Percentiles rank a stretch among this genome's conserved stretches.
phyloP scores from a whole-genome alignment of 306 rosid genomes.

The Cucumis hystrix region DNA sequence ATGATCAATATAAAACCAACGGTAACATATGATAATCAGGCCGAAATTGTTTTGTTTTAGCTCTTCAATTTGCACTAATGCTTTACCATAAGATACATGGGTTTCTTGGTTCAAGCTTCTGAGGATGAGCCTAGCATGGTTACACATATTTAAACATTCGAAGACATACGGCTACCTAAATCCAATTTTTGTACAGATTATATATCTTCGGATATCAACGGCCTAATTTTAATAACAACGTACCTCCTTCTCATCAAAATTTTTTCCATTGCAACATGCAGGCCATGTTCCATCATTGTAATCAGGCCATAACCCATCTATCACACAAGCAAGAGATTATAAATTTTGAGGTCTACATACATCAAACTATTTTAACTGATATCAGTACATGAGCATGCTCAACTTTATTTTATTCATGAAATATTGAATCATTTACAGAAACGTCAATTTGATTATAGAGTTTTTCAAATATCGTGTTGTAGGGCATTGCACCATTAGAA shows the following conservation, averaged over 20 bases:
- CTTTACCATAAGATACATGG: not conserved
- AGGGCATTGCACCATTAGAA: not conserved
- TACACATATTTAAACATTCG: not conserved
- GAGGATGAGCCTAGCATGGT: not conserved
- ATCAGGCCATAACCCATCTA: slow-evolving; percentile 97
- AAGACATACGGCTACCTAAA: not conserved
- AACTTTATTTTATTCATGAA: not conserved
- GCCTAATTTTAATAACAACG: slow-evolving; percentile 2
- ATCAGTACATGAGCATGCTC: not conserved
- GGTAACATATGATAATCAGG: not conserved
- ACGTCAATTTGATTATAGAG: not conserved
- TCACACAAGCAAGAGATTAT: slow-evolving; percentile 11
- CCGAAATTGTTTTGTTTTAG: not conserved
- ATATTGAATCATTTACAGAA: not conserved
- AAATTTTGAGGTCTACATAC: too few species aligned
- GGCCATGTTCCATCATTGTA: slow-evolving; percentile 98
- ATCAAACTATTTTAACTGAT: too few species aligned
- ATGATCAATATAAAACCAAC: not conserved
- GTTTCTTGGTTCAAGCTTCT: not conserved
- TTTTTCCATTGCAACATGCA: slow-evolving; percentile 49
- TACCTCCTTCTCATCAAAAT: slow-evolving; percentile 67
- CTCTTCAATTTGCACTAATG: not conserved
- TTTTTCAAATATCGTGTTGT: not conserved
- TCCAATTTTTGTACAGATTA: not conserved
- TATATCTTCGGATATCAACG: not conserved